A percentile compares a stretch with the other conserved stretches of the same genome.
These are phyloP conservation scores for Mortierella sp. DNA, from an alignment of 371 early-diverging fungal species.

Conservation along the genomic window DNA sequence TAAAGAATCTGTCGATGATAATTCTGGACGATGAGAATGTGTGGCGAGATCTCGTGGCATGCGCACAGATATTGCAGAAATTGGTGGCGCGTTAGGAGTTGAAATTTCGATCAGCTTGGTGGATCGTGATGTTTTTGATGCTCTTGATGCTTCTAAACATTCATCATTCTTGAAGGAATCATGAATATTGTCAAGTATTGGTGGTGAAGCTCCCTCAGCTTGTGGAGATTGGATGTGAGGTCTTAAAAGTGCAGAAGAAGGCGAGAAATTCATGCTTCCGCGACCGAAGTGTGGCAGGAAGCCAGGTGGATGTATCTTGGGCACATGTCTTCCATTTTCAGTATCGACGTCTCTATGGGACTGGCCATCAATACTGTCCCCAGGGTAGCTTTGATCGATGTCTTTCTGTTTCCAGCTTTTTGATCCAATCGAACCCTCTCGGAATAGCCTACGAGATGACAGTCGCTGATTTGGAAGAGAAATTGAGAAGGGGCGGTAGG, in stretches of 20 bases:
- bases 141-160: not conserved
- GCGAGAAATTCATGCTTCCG: not conserved
- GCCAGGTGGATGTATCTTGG: not conserved
- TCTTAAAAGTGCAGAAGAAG: not conserved
- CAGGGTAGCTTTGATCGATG: not conserved
- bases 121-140: no score
- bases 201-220: not conserved
- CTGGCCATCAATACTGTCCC: not conserved
- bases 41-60: constrained; percentile 1
- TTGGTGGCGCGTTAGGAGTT: not conserved
- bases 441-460: not conserved
- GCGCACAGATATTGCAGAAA: not conserved
- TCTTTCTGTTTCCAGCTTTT: not conserved
- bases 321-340: not conserved
- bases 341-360: not conserved
- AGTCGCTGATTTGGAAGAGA: not conserved
- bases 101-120: not conserved
- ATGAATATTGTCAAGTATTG: not conserved
- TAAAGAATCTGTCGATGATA: not conserved
- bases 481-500: not conserved
- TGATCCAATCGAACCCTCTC: constrained; percentile 3
- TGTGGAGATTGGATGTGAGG: not conserved
- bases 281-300: not conserved
- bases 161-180: not conserved
- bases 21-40: not conserved